Evolutionary conservation across 2,329 filamentous ascomycete species (phyloP), one percentile per base, ranked within the genome.

Genomic region (Aspergillus oerlinghausenensis): DNA sequence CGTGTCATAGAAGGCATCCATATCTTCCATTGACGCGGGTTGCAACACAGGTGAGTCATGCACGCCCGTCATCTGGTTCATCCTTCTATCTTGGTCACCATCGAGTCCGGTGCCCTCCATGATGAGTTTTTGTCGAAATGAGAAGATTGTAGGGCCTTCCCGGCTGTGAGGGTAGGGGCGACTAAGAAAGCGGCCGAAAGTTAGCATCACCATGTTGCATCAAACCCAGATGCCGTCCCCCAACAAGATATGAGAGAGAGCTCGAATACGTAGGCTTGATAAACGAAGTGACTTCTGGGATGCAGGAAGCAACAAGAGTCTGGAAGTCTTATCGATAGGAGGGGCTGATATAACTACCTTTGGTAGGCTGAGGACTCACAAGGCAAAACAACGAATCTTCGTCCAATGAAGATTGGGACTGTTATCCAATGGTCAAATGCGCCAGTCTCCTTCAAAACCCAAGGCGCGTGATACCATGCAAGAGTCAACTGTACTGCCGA

Each of bases 171-270:
- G 68, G 49, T 71, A 71, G n/a, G 71, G 63, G 54, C 71, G 70
- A 61, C 70, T 74, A 51, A 71, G 66, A 54, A 74, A 73, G 52
- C 71, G 72, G 25, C 60, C 63, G 51, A 74, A 68, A 29, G 69
- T 75, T 66, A 75, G 71, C 70, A 75, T 71, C 50, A 65, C 68
- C 71, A 72, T 72, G 9, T 35, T 71, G 52, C 50, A 54, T 42
- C 50, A 9, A 23, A 35, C 43, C 28, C 25, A 25, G 21, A 29
- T n/a, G 52, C 21, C 11, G 49, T 57, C 28, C 28, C 49, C 47
- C 52, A 50, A 26, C 45, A 51, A 25, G 23, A 32, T 6, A 42
- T 47, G 26, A 55, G 10, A 50, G 19, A 43, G 19, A 45, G 35
- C 28, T 29, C 28, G 35, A n/a, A 29, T 17, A 45, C 42, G 21